Conservation (phyloP, 2,329 filamentous ascomycete species). For the Penicillium digitatum region DNA sequence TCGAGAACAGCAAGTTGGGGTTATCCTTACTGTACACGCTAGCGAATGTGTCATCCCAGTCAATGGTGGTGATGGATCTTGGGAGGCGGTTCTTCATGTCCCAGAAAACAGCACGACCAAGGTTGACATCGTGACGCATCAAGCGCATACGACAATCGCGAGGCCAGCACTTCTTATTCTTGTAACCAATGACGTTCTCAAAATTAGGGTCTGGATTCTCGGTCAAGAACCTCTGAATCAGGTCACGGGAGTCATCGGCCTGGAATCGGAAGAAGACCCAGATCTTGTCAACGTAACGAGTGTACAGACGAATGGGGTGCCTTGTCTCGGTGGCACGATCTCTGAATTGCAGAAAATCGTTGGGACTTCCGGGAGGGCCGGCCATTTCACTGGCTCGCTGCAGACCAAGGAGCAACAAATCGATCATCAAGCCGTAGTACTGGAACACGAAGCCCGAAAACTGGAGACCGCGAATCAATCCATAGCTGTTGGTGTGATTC, state of each 20-base stretch:
- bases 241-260: constrained; percentile 87
- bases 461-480: constrained; percentile 94
- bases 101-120: constrained; percentile 97
- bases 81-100: constrained; percentile 96
- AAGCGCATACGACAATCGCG: constrained; percentile 95
- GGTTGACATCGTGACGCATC: constrained; percentile 98
- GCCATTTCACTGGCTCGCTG: constrained; percentile 98
- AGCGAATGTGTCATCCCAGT: constrained; percentile 98
- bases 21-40: constrained; percentile 98
- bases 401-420: constrained; percentile 83
- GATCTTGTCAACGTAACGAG: constrained; percentile 94
- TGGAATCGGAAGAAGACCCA: constrained; percentile 96
- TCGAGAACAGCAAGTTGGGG: constrained; percentile 92
- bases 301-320: constrained; percentile 96
- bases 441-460: constrained; percentile 99
- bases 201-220: constrained; percentile 99
- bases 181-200: constrained; percentile 97
- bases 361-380: constrained; percentile 85
- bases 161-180: constrained; percentile 99
- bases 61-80: constrained; percentile 90
- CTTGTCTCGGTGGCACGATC: constrained; percentile 87
- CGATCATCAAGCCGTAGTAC: constrained; percentile 93
- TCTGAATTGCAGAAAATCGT: constrained; percentile 96
- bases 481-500: constrained; percentile 99
- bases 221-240: constrained; percentile 96